Evolutionary conservation across 495 filamentous ascomycete species (phyloP), one percentile per base, ranked within the genome.

Genomic region (Penicillium samsonianum): DNA sequence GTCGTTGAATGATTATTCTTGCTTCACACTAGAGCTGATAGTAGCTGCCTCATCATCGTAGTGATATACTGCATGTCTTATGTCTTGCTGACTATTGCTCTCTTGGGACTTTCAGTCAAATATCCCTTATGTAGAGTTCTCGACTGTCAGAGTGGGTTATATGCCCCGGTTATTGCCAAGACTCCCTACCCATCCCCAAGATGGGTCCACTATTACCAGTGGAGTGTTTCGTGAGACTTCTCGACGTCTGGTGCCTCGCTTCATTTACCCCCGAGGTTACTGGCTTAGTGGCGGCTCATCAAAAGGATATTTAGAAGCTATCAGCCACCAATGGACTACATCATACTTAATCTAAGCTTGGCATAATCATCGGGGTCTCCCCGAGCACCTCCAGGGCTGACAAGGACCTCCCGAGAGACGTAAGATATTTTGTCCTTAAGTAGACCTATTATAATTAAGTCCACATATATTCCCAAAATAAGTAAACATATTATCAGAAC

Each of bases 1-100:
- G 62, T 70, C 62, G 22, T 57, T 50, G 31, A 45, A 44, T 37
- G 20, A 53, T 46, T 11, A 25, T 40, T 25, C 37, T 19, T 53
- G 30, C 16, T 46, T 52, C 57, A n/a, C 19, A 38, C 43, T 55
- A 55, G 53, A 28, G 31, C 22, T 37, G 52, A 28, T 37, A 16
- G 28, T 52, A 17, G 35, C 35, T 38, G 16, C 14, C 30, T 33
- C 22, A 28, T 16, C 23, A 30, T 6, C 41, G 52, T 54, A 54
- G 17, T 23, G 11, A 5, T 31, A 6, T 3, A 31, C 26, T 28
- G 3, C 7, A 19, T 28, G 0, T 10, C 17, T 17, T 4, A 10
- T 19, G 28, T 17, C 4, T 12, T 47, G 14, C 3, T 25, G 8
- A 5, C 7, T 9, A 5, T 16, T 28, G 22, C 16, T 2, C 20